Base-by-base conservation (phyloP, 2,329 filamentous ascomycete species). In the Falciphora oryzae region DNA sequence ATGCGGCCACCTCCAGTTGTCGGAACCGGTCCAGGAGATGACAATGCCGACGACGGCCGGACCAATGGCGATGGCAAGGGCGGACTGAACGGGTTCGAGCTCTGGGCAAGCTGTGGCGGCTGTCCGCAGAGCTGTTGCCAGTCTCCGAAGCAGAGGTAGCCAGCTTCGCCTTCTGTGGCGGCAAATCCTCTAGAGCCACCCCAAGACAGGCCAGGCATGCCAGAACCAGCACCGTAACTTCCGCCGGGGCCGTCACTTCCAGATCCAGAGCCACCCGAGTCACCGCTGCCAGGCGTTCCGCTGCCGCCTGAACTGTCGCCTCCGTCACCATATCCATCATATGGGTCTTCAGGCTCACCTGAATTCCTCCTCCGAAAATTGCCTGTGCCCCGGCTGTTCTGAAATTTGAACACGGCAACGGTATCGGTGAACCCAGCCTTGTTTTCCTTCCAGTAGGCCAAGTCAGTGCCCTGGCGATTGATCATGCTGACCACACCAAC, bases 401-500 rank as follows among this genome's bases (percentile, higher is more conserved):
- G n/a, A 56, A 63, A 67, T 56, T 67, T 66, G 65, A 72, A 72
- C 25, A 72, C 61, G 5, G 68, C 67, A 8, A 72, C 64, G 2
- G 70, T 69, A 32, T 70, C 68, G 2, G 68, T 69, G 53, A 68
- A 70, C 13, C 69, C 69, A 8, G 69, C 68, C 32, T 67, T 59
- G 25, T 70, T 70, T 14, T 69, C 64, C 4, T 32, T 53, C 60
- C 59, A 70, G 22, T 64, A 29, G 3, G 68, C 69, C 29, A 70
- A 65, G 11, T 69, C 68, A 0, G 57, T 18, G 4, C 63, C 65
- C 29, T 69, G 61, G 3, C 66, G 67, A 7, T 65, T 61, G 35
- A 69, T 65, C 68, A 70, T 69, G 62, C 65, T 67, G 11, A 68
- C 65, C 0, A 68, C 35, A n/a, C 61, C 61, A 18, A 62, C 61